Base-by-base conservation (phyloP, 176 grass and related monocot genomes). In the Luzula sylvatica region DNA sequence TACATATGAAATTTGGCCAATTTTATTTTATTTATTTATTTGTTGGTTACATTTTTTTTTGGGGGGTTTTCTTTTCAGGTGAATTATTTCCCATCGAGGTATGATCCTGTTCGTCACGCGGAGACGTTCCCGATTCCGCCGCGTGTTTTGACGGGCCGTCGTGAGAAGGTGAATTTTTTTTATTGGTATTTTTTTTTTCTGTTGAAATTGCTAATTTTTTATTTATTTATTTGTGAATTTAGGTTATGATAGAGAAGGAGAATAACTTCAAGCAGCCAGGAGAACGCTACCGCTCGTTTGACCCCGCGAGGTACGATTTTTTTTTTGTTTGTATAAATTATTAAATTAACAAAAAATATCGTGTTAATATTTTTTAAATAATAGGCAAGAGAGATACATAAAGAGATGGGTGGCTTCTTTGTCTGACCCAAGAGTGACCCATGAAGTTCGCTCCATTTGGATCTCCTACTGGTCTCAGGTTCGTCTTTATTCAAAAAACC, bases 251-350 rank as follows among this genome's bases (percentile, higher is more conserved):
- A 28, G 28, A 11, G 1, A 96, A 96, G 68, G 92, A 96, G 77
- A 96, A 96, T 64, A 96, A 96, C 81, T 96, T 96, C 64, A 96
- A 96, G 92, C 92, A 96, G 64, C 90, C 92, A 3, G 85, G 92
- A 15, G 92, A 96, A 71, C 81, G 92, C 68, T 96, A 82, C 60
- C 85, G 84, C 58, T 67, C 85, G 14, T 77, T 63, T 71, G 80
- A 72, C 51, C 38, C 92, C 18, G 76, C 84, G 53, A 87, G 88
- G 88, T 94, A 19, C 66, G 29, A 65, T 14, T 26, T n/a, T n/a
- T n/a, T n/a, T n/a, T n/a, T n/a, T n/a, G n/a, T n/a, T n/a, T n/a
- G n/a, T n/a, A n/a, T n/a, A n/a, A n/a, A n/a, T n/a, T n/a, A 8
- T 45, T 8, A 45, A 14, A 45, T 45, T 45, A 45, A 45, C 14